Percentiles rank a stretch among this genome's conserved stretches.
These are phyloP conservation scores for Aspergillus sclerotioniger DNA, from an alignment of 495 filamentous ascomycete species.

Conservation along the genomic window DNA sequence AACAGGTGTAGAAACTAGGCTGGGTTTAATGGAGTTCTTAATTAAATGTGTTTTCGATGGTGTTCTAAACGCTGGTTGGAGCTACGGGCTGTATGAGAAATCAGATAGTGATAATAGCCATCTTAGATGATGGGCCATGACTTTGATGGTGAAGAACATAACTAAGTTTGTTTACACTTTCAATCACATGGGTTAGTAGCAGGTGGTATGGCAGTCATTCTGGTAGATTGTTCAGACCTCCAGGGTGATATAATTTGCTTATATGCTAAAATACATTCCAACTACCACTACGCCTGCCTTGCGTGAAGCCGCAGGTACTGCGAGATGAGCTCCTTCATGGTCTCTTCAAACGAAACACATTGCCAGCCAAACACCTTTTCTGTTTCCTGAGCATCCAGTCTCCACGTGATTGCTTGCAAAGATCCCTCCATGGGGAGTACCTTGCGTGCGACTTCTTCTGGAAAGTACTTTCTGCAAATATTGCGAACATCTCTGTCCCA, in stretches of 20 bases:
- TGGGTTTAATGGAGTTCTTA: too few relatives aligned
- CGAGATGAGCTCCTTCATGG: constrained; percentile 29
- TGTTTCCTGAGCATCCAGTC: constrained; percentile 40
- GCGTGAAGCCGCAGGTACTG: constrained; percentile 23
- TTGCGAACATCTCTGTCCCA: constrained; percentile 45
- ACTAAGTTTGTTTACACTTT: too few relatives aligned
- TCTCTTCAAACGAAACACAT: constrained; percentile 46
- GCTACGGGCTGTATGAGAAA: too few relatives aligned
- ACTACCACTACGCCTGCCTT: neutral
- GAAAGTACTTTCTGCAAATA: constrained; percentile 39
- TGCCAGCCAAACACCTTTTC: constrained; percentile 48
- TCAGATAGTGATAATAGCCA: too few relatives aligned
- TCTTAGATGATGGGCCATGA: too few relatives aligned
- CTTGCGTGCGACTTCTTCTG: constrained; percentile 37
- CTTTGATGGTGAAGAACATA: too few relatives aligned
- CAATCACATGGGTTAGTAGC: too few relatives aligned
- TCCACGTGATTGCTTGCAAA: constrained; percentile 32
- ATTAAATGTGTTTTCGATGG: too few relatives aligned
- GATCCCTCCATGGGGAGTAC: constrained; percentile 38
- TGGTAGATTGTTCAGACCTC: too few relatives aligned
- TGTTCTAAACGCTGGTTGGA: too few relatives aligned
- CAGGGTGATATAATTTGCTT: too few relatives aligned
- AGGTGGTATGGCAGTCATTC: too few relatives aligned
- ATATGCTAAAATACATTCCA: neutral
- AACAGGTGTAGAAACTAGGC: neutral